Conservation (phyloP, 2,329 filamentous ascomycete genomes). For the Dothistroma pini region DNA sequence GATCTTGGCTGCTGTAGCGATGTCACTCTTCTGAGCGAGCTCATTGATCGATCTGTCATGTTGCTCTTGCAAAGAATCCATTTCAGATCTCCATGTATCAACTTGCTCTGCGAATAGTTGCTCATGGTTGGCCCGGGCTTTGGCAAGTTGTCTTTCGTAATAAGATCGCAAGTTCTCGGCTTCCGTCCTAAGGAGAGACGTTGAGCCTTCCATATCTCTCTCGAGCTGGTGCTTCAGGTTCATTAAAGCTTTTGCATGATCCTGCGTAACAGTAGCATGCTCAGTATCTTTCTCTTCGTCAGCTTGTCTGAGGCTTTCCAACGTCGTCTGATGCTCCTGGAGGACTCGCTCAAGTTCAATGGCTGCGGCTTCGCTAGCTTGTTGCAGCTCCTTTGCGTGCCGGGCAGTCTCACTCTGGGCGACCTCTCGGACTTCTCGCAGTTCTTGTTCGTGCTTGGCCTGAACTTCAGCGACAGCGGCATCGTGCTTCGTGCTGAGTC, state of each 20-base stretch:
- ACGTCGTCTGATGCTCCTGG: background rate
- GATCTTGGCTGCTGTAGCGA: slow-evolving; percentile 12
- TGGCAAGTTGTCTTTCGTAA: slow-evolving; percentile 1
- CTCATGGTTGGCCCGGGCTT: slow-evolving; percentile 17
- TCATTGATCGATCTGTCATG: slow-evolving; percentile 20
- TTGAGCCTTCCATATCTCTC: background rate
- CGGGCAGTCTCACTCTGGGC: background rate
- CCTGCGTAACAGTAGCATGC: slow-evolving; percentile 6
- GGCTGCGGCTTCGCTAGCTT: background rate
- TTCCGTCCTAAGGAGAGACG: background rate
- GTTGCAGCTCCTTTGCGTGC: slow-evolving; percentile 9
- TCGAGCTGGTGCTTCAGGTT: background rate
- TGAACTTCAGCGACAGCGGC: background rate
- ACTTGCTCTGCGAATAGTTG: slow-evolving; percentile 21
- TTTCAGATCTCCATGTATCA: slow-evolving; percentile 19
- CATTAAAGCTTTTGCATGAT: slow-evolving; percentile 7
- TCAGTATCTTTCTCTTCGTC: slow-evolving; percentile 2
- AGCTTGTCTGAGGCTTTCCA: slow-evolving; percentile 7
- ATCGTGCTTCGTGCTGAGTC: too few species aligned
- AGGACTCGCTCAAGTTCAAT: background rate
- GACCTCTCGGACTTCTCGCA: slow-evolving; percentile 10
- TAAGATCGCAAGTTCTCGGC: background rate
- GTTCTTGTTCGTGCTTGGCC: background rate
- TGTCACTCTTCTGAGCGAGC: slow-evolving; percentile 16
- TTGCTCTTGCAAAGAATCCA: slow-evolving; percentile 19